These are phyloP conservation scores for Candida multigemmis DNA, from an alignment of 805 yeast genomes.

Conservation along the genomic window DNA sequence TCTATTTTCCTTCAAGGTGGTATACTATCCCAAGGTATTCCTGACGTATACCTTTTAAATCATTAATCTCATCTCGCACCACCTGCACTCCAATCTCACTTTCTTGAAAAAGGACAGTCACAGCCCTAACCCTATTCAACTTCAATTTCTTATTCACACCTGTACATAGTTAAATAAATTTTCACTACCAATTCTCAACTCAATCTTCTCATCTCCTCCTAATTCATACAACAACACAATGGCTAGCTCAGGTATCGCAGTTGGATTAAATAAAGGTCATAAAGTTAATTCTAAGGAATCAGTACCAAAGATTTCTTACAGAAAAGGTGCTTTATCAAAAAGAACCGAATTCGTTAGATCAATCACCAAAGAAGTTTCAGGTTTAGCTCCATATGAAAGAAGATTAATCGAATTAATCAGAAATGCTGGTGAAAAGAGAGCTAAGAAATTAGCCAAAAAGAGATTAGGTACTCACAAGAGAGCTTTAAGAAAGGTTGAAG, in stretches of 20 bases:
- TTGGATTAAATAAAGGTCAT: conserved; percentile 99
- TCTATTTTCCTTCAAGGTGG: too few species aligned
- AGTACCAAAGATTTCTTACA: conserved; percentile 73
- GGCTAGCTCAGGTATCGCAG: conserved; percentile 75
- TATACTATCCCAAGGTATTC: too few species aligned
- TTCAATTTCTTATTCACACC: too few species aligned
- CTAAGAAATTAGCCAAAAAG: conserved; percentile 99
- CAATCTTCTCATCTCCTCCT: too few species aligned
- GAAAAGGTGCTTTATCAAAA: conserved; percentile 95
- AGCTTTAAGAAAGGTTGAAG: conserved; percentile 99
- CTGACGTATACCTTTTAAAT: too few species aligned
- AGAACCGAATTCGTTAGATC: conserved; percentile 94
- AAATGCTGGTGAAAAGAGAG: conserved; percentile 99
- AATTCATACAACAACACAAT: conserved; percentile 2
- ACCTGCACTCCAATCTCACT: too few species aligned
- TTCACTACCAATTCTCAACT: too few species aligned
- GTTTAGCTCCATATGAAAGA: conserved; percentile 99
- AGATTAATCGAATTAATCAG: conserved; percentile 98
- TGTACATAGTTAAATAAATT: too few species aligned
- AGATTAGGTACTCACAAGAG: conserved; percentile 99
- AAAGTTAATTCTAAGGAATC: conserved; percentile 76
- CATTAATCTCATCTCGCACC: too few species aligned
- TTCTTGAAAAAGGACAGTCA: too few species aligned
- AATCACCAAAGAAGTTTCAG: conserved; percentile 93
- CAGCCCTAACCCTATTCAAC: too few species aligned